phyloP scores from a whole-genome alignment of 2,329 filamentous ascomycete species.

The Xylariaceae sp. region DNA sequence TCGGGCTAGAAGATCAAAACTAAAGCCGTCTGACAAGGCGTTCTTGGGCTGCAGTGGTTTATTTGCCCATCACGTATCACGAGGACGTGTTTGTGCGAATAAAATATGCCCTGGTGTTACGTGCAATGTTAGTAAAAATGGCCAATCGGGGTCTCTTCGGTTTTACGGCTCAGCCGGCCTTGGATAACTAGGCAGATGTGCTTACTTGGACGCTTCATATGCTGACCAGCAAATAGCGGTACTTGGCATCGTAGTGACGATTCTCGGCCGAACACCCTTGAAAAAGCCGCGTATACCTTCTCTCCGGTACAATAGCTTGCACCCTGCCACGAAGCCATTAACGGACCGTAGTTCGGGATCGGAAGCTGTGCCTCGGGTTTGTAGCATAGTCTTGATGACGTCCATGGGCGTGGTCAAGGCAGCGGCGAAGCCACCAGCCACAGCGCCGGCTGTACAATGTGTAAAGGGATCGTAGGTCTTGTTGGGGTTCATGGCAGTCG shows the following conservation, averaged over 20 bases:
- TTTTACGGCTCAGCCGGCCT: neutral
- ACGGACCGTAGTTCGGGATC: constrained; percentile 85
- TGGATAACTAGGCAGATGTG: constrained; percentile 23
- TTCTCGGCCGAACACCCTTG: constrained; percentile 87
- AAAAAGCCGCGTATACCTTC: constrained; percentile 90
- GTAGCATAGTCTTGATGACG: constrained; percentile 96
- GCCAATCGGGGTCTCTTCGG: constrained; percentile 1
- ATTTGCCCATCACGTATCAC: constrained; percentile 24
- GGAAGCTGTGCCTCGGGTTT: constrained; percentile 84
- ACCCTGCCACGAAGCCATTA: constrained; percentile 81
- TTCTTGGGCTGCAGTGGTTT: neutral
- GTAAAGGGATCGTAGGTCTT: constrained; percentile 91
- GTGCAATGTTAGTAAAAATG: constrained; percentile 22
- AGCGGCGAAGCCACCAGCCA: constrained; percentile 92
- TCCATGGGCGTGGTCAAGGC: constrained; percentile 95
- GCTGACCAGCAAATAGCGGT: constrained; percentile 99
- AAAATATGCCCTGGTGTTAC: constrained; percentile 43
- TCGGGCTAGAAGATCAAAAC: neutral
- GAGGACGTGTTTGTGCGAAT: constrained; percentile 42
- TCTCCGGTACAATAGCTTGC: constrained; percentile 79
- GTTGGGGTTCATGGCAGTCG: constrained; percentile 87
- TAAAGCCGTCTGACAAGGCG: constrained; percentile 7
- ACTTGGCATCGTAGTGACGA: constrained; percentile 97
- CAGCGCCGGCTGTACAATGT: constrained; percentile 89
- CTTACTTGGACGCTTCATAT: constrained; percentile 73